Evolutionary conservation across 495 filamentous ascomycete genomes (phyloP), one percentile per base, ranked within the genome.

Genomic region (Aspergillus sclerotiicarbonarius): DNA sequence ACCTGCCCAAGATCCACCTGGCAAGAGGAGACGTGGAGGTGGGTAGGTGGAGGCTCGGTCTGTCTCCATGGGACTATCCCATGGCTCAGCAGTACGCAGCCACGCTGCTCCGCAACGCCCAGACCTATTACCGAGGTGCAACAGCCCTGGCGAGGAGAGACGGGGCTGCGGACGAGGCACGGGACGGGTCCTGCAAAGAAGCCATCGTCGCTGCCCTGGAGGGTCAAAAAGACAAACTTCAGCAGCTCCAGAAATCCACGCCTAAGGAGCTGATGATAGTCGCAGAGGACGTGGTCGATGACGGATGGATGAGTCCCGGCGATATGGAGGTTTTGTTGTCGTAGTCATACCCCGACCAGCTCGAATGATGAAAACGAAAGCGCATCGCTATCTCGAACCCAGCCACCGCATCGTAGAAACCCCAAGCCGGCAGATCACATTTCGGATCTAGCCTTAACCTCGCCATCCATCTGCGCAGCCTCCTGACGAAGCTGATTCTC

Each of bases 81-180:
- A 65, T 76, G 52, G 79, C 82, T 6, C 66, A 72, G 52, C 78
- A 81, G 53, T 78, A 80, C 55, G 72, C 68, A 29, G 62, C 63
- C 1, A 77, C 74, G 15, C 74, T 89, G 44, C 57, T 87, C 19
- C 77, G 77, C 37, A 90, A 90, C 61, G 84, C 87, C 3, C 80
- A 80, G 32, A 82, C 84, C 9, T 89, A 83, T 59, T 90, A 87
- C 62, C 75, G 83, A 41, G 85, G 85, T 29, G 85, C 84, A 1
- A 76, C 75, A 45, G 77, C 71, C 33, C 60, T 84, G 25, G 73
- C 76, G 47, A 66, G 72, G 35, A 66, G 71, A 62, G 72, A 78
- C 53, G 69, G 77, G 46, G 69, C 60, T 3, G 52, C 54, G 5
- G 76, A 80, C 10, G 75, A 81, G 60, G 72, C 76, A 57, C 68